Evolutionary conservation across 208 protist species (phyloP), one percentile per base, ranked within the genome.

Genomic region (Leishmania mexicana): DNA sequence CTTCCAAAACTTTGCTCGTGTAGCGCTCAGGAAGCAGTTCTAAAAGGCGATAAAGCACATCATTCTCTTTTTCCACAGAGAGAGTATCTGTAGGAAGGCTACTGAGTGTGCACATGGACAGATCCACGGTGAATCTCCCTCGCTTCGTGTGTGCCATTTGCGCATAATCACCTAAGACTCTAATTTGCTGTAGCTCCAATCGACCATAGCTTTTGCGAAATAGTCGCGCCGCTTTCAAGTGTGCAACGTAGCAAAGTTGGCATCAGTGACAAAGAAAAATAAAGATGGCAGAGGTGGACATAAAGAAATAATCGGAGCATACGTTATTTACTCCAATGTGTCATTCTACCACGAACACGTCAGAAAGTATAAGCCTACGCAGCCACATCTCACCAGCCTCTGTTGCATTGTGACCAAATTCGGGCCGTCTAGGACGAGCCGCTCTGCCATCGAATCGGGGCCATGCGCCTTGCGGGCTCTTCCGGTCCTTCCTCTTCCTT

Each of bases 31-130:
- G 93, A 15, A 96, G 76, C 40, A 96, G 76, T 62, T 96, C 92
- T 17, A 96, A 79, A 19, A 96, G 85, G 15, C 93, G 84, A 47
- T 92, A 93, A 13, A 96, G 84, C 21, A 96, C 93, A 75, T 96
- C 93, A 70, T 94, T 84, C 40, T 95, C 84, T 42, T 78, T 83
- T 28, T 96, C 81, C 0, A 96, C 83, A 5, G 88, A 90, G 8
- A 96, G 82, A 10, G 90, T 95, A 60, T 95, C 83, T 8, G 83
- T 90, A 3, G 93, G 93, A 17, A 95, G 73, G 5, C 74, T 91
- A 54, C 89, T 88, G 10, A 95, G 76, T 6, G 78, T 84, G 67
- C 92, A 95, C n/a, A 47, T 31, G 0, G 88, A 71, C 19, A 96
- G 83, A 42, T 93, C 85, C 40, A 89, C 80, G n/a, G 24, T 62